Percentiles rank a stretch among this genome's conserved stretches.
phyloP scores from a whole-genome alignment of 192 early-diverging fungal species.

The Obelidium mucronatum region DNA sequence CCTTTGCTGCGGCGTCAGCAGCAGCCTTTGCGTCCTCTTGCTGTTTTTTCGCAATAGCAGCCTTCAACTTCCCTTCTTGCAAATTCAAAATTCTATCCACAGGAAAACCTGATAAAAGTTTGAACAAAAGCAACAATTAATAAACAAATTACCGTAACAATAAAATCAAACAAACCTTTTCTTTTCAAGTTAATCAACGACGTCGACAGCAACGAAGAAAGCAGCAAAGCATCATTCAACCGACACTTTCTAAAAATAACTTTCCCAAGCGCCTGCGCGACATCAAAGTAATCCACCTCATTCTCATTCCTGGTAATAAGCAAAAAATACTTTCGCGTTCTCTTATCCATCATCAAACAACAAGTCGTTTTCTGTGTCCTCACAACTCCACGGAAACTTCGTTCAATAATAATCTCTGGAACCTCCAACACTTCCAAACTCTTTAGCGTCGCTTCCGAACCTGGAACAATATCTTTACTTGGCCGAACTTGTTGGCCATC shows the following conservation, averaged over 20 bases:
- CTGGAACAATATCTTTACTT: constrained; percentile 52
- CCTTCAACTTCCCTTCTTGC: constrained; percentile 45
- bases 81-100: constrained; percentile 69
- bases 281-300: constrained; percentile 83
- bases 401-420: constrained; percentile 66
- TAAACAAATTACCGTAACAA: background rate
- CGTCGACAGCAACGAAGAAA: constrained; percentile 76
- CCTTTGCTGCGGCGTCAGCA: no score
- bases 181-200: constrained; percentile 70
- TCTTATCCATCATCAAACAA: constrained; percentile 54
- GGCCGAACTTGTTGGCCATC: constrained; percentile 58
- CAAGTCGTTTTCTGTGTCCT: constrained; percentile 68
- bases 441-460: constrained; percentile 63
- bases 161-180: constrained; percentile 53
- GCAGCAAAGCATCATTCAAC: constrained; percentile 80
- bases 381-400: constrained; percentile 50
- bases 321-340: constrained; percentile 43
- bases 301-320: constrained; percentile 49
- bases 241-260: constrained; percentile 71
- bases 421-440: constrained; percentile 74
- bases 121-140: background rate
- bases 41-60: constrained; percentile 53
- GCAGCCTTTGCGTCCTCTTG: constrained; percentile 38
- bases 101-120: constrained; percentile 53
- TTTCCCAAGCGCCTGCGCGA: constrained; percentile 72